A percentile compares a stretch with the other conserved stretches of the same genome.
Evolutionary conservation across 352 stramenopile genomes (phyloP).

Genomic region (Phytopythium delawarense): DNA sequence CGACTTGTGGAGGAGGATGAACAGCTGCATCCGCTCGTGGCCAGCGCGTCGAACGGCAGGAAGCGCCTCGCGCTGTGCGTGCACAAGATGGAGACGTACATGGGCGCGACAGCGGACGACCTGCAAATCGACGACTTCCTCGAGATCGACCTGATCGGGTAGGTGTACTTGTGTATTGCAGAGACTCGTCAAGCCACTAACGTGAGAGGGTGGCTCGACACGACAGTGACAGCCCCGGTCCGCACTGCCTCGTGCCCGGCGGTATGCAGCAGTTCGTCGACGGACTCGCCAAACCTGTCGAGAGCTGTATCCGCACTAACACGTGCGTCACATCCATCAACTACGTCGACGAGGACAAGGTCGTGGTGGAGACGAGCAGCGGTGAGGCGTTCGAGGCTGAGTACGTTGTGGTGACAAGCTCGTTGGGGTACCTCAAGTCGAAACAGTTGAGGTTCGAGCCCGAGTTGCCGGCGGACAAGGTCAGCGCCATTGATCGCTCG

Average conservation of each 20-base stretch:
- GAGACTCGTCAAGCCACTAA: too few species aligned
- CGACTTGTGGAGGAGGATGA: conserved; percentile 20
- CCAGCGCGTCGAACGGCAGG: conserved; percentile 8
- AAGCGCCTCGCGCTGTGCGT: conserved; percentile 26
- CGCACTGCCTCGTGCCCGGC: conserved; percentile 44
- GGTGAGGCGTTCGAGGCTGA: conserved; percentile 26
- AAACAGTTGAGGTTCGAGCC: conserved; percentile 46
- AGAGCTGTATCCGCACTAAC: conserved; percentile 33
- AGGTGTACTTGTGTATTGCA: not conserved
- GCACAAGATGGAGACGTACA: conserved; percentile 49
- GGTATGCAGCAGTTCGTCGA: conserved; percentile 58
- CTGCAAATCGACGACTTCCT: conserved; percentile 26
- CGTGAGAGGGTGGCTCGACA: not conserved
- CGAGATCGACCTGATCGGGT: conserved; percentile 26
- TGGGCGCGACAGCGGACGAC: conserved; percentile 29
- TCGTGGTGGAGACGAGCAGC: conserved; percentile 33
- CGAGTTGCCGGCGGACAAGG: conserved; percentile 39
- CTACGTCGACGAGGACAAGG: conserved; percentile 19
- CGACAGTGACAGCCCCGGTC: conserved; percentile 37
- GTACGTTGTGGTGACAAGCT: conserved; percentile 49
- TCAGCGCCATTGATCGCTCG: conserved; percentile 39
- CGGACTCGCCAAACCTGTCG: conserved; percentile 25
- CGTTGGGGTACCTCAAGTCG: conserved; percentile 48
- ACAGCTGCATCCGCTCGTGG: conserved; percentile 10
- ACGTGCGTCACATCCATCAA: conserved; percentile 26